Evolutionary conservation across 192 early-diverging fungal species (phyloP).

Genomic region (Coemansia furcata): DNA sequence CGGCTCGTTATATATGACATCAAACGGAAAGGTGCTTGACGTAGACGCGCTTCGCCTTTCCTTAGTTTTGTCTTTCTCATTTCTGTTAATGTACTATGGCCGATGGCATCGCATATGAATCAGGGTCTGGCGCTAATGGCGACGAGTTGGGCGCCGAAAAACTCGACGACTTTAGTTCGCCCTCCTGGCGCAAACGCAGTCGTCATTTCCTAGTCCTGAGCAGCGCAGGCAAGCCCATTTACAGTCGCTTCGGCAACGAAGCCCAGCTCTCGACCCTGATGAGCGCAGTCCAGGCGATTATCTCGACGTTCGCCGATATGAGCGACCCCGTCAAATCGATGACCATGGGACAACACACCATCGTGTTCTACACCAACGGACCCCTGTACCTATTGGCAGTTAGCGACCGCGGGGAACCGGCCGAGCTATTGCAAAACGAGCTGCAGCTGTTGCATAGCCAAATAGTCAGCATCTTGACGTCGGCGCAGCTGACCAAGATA

Average conservation of each 20-base stretch:
- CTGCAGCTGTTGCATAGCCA: conserved; percentile 77
- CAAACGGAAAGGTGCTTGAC: neutral
- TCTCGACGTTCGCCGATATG: conserved; percentile 79
- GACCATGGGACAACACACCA: conserved; percentile 63
- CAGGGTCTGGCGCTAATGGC: neutral
- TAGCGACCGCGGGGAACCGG: conserved; percentile 75
- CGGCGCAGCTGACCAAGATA: conserved; percentile 75
- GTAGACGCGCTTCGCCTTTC: neutral
- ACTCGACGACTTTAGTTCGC: conserved; percentile 42
- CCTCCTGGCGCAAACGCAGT: conserved; percentile 36
- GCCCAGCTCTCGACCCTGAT: conserved; percentile 80
- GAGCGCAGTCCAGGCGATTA: conserved; percentile 87
- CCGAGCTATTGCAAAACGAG: conserved; percentile 74
- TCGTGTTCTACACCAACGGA: conserved; percentile 79
- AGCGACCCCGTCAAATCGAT: conserved; percentile 71
- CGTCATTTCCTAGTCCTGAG: conserved; percentile 94
- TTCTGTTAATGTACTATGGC: neutral
- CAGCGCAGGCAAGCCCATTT: conserved; percentile 94
- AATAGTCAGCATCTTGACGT: conserved; percentile 81
- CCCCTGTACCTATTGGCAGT: conserved; percentile 87
- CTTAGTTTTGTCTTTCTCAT: neutral
- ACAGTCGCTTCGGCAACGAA: conserved; percentile 90
- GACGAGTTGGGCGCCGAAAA: conserved; percentile 23
- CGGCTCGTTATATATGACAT: neutral
- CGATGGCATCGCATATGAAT: neutral